A percentile compares a stretch with the other conserved stretches of the same genome.
Conservation (phyloP, 2,329 filamentous ascomycete genomes). For the Pseudogymnoascus sp. region DNA sequence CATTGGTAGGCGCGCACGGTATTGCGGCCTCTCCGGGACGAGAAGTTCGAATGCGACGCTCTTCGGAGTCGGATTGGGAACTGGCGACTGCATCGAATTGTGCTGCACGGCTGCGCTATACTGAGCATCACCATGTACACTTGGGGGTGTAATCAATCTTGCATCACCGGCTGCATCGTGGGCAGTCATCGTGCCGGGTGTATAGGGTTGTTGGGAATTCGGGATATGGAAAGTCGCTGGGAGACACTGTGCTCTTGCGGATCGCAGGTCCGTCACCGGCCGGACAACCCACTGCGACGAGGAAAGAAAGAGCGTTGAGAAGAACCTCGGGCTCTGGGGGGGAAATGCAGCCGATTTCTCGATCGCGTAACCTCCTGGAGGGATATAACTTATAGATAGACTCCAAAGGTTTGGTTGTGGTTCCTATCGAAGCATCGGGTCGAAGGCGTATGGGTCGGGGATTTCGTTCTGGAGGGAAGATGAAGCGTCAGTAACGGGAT, state of each 20-base stretch:
- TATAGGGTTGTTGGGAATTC: slow-evolving; percentile 12
- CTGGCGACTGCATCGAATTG: slow-evolving; percentile 25
- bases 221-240: background rate
- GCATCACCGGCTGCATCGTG: slow-evolving; percentile 13
- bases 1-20: slow-evolving; percentile 72
- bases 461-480: slow-evolving; percentile 12
- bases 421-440: slow-evolving; percentile 29
- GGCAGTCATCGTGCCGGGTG: background rate
- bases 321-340: background rate
- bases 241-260: background rate
- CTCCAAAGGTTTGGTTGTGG: slow-evolving; percentile 25
- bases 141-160: slow-evolving; percentile 26
- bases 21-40: slow-evolving; percentile 59
- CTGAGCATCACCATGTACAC: slow-evolving; percentile 19
- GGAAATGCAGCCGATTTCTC: slow-evolving; percentile 18
- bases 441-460: slow-evolving; percentile 8
- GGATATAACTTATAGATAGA: slow-evolving; percentile 26
- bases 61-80: slow-evolving; percentile 46
- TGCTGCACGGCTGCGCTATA: slow-evolving; percentile 22
- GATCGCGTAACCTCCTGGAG: slow-evolving; percentile 28
- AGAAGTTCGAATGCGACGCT: slow-evolving; percentile 74
- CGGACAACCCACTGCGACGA: background rate
- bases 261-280: background rate
- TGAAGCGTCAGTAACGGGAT: slow-evolving; percentile 8
- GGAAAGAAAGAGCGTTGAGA: background rate